A percentile compares a stretch with the other conserved stretches of the same genome.
Evolutionary conservation across 2,329 filamentous ascomycete species (phyloP).

Genomic region (Scedosporium dehoogii): DNA sequence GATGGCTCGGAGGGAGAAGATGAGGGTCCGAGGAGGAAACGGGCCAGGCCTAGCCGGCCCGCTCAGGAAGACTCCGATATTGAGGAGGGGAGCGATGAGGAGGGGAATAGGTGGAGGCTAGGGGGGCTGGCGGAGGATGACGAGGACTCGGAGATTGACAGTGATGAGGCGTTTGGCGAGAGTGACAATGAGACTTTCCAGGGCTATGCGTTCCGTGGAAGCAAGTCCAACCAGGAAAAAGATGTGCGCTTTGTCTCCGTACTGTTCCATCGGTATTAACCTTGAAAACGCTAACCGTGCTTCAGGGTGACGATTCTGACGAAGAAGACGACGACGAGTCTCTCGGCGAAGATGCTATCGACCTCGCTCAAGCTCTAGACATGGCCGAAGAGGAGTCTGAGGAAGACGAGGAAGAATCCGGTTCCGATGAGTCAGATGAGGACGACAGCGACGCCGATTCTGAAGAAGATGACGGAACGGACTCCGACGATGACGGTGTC

Average conservation of each 20-base stretch:
- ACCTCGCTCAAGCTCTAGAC: conserved; percentile 46
- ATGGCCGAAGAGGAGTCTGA: conserved; percentile 40
- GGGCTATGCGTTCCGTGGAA: conserved; percentile 52
- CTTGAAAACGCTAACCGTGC: neutral
- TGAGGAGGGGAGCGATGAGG: conserved; percentile 73
- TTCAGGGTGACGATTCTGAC: conserved; percentile 48
- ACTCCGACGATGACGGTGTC: conserved; percentile 36
- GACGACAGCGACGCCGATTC: conserved; percentile 25
- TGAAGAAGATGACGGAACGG: conserved; percentile 30
- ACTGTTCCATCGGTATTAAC: neutral
- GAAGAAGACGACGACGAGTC: conserved; percentile 44
- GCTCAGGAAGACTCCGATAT: conserved; percentile 42
- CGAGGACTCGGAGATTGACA: conserved; percentile 55
- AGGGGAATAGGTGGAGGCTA: conserved; percentile 76
- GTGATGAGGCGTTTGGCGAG: conserved; percentile 74
- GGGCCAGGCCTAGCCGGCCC: conserved; percentile 28
- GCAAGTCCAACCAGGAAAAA: conserved; percentile 22
- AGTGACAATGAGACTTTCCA: conserved; percentile 82
- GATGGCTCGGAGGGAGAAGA: conserved; percentile 34
- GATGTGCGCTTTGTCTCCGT: conserved; percentile 14
- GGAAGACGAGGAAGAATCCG: conserved; percentile 36
- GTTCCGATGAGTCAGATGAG: conserved; percentile 34
- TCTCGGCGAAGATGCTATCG: conserved; percentile 49
- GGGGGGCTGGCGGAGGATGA: conserved; percentile 49
- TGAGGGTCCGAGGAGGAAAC: conserved; percentile 33